A percentile compares a stretch with the other conserved stretches of the same genome.
Evolutionary conservation across 352 stramenopile genomes (phyloP).

Genomic region (Phytophthora colocasiae): DNA sequence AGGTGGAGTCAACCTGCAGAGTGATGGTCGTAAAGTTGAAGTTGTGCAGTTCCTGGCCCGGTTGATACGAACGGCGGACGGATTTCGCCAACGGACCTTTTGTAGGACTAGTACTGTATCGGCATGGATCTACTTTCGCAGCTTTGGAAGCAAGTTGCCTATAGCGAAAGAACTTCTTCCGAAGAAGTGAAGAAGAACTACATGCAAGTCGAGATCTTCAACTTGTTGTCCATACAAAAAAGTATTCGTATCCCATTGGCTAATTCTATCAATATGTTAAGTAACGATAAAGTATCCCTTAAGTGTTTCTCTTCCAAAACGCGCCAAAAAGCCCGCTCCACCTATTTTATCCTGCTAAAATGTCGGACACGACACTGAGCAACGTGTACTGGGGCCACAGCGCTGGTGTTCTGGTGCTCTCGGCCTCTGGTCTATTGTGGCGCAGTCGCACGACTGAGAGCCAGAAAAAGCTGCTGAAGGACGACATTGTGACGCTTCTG

Average conservation of each 20-base stretch:
- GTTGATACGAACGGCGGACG: no score
- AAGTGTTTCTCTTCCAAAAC: background rate
- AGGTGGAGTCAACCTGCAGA: no score
- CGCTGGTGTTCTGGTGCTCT: slow-evolving; percentile 81
- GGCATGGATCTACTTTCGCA: no score
- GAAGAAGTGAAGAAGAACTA: no score
- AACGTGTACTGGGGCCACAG: slow-evolving; percentile 91
- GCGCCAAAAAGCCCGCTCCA: slow-evolving; percentile 13
- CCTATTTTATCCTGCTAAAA: slow-evolving; percentile 17
- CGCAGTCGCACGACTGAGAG: slow-evolving; percentile 77
- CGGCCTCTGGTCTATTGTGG: slow-evolving; percentile 75
- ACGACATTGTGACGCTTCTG: slow-evolving; percentile 89
- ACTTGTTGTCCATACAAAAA: slow-evolving; percentile 2
- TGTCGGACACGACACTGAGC: slow-evolving; percentile 83
- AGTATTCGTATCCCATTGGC: slow-evolving; percentile 1
- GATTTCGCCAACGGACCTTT: no score
- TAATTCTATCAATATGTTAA: background rate
- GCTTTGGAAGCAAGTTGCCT: no score
- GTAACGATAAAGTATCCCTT: background rate
- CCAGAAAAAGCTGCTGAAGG: slow-evolving; percentile 88
- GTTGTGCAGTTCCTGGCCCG: no score
- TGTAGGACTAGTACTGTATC: no score
- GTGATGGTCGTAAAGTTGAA: no score
- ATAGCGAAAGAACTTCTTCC: no score
- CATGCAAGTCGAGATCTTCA: background rate